phyloP scores from a whole-genome alignment of 176 grass and related monocot species.

The Secale cereale region DNA sequence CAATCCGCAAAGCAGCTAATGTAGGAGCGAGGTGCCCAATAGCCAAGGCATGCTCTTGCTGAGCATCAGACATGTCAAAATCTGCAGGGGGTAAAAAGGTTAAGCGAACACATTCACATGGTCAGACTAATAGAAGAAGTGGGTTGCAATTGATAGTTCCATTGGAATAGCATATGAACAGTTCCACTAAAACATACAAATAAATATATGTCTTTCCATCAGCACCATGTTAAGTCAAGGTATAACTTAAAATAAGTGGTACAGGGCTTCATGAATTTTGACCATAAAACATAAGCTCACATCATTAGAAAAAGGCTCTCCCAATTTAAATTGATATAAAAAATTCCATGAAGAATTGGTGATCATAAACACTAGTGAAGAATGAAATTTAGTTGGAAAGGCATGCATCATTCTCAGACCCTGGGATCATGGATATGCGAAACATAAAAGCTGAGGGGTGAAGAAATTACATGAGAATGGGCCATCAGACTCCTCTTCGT shows the following conservation, averaged over 20 bases:
- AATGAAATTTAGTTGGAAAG: neutral
- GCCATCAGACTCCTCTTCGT: slow-evolving; percentile 76
- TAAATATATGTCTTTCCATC: neutral
- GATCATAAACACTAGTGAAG: neutral
- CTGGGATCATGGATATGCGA: neutral
- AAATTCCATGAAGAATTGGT: neutral
- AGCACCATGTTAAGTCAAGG: neutral
- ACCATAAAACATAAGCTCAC: neutral
- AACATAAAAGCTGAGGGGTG: neutral
- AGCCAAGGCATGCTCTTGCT: slow-evolving; percentile 78
- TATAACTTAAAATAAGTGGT: neutral
- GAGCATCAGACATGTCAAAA: slow-evolving; percentile 93
- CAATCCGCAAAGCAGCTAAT: slow-evolving; percentile 84
- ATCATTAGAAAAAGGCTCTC: neutral
- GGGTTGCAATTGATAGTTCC: neutral
- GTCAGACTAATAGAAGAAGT: neutral
- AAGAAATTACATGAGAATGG: slow-evolving; percentile 60
- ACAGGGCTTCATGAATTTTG: neutral
- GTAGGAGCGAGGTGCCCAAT: slow-evolving; percentile 69
- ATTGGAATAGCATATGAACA: neutral
- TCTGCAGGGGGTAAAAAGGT: slow-evolving; percentile 41
- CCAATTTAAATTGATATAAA: neutral
- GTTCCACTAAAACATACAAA: neutral
- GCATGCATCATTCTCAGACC: neutral
- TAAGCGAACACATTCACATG: neutral